These are phyloP conservation scores for Torulaspora pretoriensis DNA, from an alignment of 1,139 yeast genomes.

Conservation along the genomic window DNA sequence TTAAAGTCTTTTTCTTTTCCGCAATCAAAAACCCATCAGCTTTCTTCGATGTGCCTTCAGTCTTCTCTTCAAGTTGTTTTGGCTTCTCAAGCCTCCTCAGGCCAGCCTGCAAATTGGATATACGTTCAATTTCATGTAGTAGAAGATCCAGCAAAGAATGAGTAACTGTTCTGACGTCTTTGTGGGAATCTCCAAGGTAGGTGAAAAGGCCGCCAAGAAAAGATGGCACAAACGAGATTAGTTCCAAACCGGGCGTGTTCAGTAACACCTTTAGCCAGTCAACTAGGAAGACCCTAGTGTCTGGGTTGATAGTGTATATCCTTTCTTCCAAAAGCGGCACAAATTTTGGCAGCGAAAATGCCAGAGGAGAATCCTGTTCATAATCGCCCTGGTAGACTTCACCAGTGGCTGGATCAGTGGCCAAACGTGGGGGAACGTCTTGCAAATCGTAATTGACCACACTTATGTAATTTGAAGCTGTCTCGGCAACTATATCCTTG, in stretches of 20 bases:
- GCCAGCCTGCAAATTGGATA: constrained; percentile 56
- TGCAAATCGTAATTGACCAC: constrained; percentile 56
- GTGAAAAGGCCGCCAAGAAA: constrained; percentile 81
- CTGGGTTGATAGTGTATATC: constrained; percentile 88
- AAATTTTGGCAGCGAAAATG: constrained; percentile 82
- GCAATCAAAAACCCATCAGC: constrained; percentile 34
- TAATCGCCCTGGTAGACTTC: constrained; percentile 62
- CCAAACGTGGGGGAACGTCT: constrained; percentile 45
- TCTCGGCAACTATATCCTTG: constrained; percentile 93
- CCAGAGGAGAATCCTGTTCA: constrained; percentile 58
- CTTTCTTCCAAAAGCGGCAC: constrained; percentile 87
- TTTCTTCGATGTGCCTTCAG: constrained; percentile 23
- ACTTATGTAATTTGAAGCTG: constrained; percentile 88
- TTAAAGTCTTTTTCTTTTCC: constrained; percentile 35
- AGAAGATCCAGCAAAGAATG: constrained; percentile 71
- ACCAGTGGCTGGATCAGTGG: constrained; percentile 41
- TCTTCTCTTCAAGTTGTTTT: constrained; percentile 10
- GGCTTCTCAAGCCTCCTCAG: constrained; percentile 19
- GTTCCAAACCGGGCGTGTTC: constrained; percentile 86
- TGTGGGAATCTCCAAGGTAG: constrained; percentile 77
- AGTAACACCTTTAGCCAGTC: constrained; percentile 90
- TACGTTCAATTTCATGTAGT: constrained; percentile 72
- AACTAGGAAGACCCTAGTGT: constrained; percentile 83
- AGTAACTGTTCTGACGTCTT: constrained; percentile 84
- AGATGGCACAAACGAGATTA: constrained; percentile 82